A percentile compares a stretch with the other conserved stretches of the same genome.
Conservation (phyloP, 805 yeast species). For the Hanseniaspora thailandica region DNA sequence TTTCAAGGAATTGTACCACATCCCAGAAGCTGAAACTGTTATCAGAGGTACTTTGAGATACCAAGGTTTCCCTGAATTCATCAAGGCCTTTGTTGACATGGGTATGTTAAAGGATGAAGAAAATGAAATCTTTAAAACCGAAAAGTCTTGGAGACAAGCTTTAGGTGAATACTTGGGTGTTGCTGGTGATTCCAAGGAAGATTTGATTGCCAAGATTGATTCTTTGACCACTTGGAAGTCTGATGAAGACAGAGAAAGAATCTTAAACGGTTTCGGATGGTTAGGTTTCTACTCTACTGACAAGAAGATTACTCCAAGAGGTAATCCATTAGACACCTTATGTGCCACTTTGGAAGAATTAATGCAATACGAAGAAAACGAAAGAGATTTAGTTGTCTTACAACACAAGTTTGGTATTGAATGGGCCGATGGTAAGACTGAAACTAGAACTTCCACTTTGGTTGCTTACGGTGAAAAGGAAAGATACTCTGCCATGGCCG, state of each 20-base stretch:
- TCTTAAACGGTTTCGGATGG: slow-evolving; percentile 84
- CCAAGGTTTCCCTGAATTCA: slow-evolving; percentile 98
- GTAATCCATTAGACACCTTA: slow-evolving; percentile 87
- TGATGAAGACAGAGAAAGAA: slow-evolving; percentile 73
- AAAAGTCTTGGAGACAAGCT: slow-evolving; percentile 81
- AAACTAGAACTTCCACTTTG: slow-evolving; percentile 88
- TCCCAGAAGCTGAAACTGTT: slow-evolving; percentile 95
- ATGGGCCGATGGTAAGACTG: slow-evolving; percentile 86
- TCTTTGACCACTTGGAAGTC: slow-evolving; percentile 69
- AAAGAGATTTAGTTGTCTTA: slow-evolving; percentile 86
- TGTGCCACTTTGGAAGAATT: slow-evolving; percentile 91
- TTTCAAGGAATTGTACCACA: slow-evolving; percentile 79
- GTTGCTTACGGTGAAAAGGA: slow-evolving; percentile 83
- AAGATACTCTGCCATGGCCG: slow-evolving; percentile 96
- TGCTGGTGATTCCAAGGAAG: slow-evolving; percentile 54
- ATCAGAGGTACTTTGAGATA: slow-evolving; percentile 94
- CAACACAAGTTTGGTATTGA: slow-evolving; percentile 97
- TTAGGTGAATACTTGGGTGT: slow-evolving; percentile 65
- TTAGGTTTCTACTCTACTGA: slow-evolving; percentile 72
- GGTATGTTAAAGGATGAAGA: slow-evolving; percentile 80
- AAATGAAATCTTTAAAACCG: slow-evolving; percentile 41
- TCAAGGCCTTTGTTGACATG: slow-evolving; percentile 85
- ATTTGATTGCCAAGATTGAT: slow-evolving; percentile 63
- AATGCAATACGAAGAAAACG: slow-evolving; percentile 93
- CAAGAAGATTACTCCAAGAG: slow-evolving; percentile 68